A percentile compares a stretch with the other conserved stretches of the same genome.
phyloP scores from a whole-genome alignment of 2,329 filamentous ascomycete species.

The Cylindrodendrum hubeiense region DNA sequence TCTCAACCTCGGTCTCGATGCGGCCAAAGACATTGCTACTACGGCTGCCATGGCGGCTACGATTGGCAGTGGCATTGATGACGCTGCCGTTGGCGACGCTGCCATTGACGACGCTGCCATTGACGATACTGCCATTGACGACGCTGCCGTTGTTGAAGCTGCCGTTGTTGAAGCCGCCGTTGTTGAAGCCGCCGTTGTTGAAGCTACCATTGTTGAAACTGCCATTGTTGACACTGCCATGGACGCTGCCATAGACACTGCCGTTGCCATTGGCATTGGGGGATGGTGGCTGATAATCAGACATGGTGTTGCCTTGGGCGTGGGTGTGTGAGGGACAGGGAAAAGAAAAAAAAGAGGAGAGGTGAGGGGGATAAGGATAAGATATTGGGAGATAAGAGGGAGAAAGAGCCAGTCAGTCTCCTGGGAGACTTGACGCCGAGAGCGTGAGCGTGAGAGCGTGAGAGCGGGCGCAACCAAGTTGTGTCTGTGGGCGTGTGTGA shows the following conservation, averaged over 20 bases:
- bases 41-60: background rate
- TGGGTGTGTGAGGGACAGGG: background rate
- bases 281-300: constrained; percentile 19
- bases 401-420: background rate
- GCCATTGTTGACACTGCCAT: background rate
- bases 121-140: background rate
- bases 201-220: background rate
- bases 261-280: constrained; percentile 10
- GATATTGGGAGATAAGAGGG: constrained; percentile 10
- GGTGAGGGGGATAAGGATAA: constrained; percentile 12
- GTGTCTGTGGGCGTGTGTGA: constrained; percentile 1
- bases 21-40: constrained; percentile 22
- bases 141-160: background rate
- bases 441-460: constrained; percentile 12
- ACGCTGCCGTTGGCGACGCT: constrained; percentile 8
- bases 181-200: background rate
- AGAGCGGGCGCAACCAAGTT: constrained; percentile 20
- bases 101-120: background rate
- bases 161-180: constrained; percentile 5
- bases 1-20: constrained; percentile 30
- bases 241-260: background rate
- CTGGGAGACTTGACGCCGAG: background rate
- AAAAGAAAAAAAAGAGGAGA: background rate
- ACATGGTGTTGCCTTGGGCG: constrained; percentile 6
- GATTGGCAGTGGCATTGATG: background rate